Conservation (phyloP, 139 green algal genomes). For the Chloropicon primus region DNA sequence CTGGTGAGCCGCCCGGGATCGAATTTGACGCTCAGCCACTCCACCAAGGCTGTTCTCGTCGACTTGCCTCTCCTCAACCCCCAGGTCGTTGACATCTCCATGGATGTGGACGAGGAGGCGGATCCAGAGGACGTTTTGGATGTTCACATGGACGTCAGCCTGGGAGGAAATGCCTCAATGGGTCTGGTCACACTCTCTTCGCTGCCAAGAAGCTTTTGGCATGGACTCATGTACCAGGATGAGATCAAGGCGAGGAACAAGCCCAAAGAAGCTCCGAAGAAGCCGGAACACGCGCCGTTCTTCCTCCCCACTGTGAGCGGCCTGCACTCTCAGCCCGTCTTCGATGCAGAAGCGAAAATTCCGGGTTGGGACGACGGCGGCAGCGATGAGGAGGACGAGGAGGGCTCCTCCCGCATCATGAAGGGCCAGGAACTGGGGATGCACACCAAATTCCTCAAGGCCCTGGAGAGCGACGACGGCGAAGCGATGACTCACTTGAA, state of each 20-base stretch:
- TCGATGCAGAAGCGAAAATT: too few relatives aligned
- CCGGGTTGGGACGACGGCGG: neutral
- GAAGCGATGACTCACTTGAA: neutral
- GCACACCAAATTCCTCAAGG: too few relatives aligned
- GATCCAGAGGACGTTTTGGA: neutral
- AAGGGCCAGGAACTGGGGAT: neutral
- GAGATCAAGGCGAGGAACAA: slow-evolving; percentile 87
- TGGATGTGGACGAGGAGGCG: slow-evolving; percentile 9
- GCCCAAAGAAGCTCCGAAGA: slow-evolving; percentile 68
- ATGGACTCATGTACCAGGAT: slow-evolving; percentile 73
- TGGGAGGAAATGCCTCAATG: slow-evolving; percentile 43
- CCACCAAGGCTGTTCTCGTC: neutral
- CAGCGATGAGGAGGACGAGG: neutral
- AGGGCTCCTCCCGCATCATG: neutral
- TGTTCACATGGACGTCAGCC: neutral
- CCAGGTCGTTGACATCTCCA: too few relatives aligned
- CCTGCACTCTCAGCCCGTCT: too few relatives aligned
- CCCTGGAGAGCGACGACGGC: neutral
- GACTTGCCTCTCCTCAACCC: neutral
- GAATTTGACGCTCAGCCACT: neutral
- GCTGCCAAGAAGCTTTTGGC: slow-evolving; percentile 78
- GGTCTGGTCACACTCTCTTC: slow-evolving; percentile 69
- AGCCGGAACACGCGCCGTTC: slow-evolving; percentile 87
- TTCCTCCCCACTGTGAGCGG: slow-evolving; percentile 90
- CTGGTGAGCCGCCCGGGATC: neutral